phyloP scores from a whole-genome alignment of 352 stramenopile species.

The Globisporangium mamillatum region DNA sequence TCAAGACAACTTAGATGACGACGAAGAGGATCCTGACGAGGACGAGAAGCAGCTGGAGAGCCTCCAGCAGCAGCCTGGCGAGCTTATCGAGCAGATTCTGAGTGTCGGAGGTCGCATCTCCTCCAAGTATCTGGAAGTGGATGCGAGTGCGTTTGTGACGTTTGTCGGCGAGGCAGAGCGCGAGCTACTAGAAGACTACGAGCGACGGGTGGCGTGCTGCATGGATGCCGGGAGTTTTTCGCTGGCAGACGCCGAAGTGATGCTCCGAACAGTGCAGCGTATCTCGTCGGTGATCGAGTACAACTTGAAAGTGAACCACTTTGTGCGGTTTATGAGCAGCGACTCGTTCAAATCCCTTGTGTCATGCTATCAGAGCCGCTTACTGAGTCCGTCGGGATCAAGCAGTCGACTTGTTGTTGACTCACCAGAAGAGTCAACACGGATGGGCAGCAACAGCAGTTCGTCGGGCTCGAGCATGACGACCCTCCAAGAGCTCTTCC shows the following conservation, averaged over 20 bases:
- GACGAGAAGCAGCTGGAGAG: slow-evolving; percentile 7
- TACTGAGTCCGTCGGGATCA: slow-evolving; percentile 63
- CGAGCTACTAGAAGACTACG: slow-evolving; percentile 53
- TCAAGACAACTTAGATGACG: slow-evolving; percentile 24
- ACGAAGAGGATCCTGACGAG: slow-evolving; percentile 5
- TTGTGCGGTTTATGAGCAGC: slow-evolving; percentile 84
- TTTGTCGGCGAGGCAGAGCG: slow-evolving; percentile 71
- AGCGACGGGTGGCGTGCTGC: slow-evolving; percentile 52
- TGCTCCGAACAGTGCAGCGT: slow-evolving; percentile 52
- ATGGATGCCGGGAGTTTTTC: slow-evolving; percentile 68
- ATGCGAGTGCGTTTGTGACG: slow-evolving; percentile 54
- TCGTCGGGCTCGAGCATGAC: slow-evolving; percentile 80
- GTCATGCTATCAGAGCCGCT: slow-evolving; percentile 65
- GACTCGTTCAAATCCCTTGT: slow-evolving; percentile 79
- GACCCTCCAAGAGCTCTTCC: slow-evolving; percentile 82
- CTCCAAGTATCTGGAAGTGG: slow-evolving; percentile 55
- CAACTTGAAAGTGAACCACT: slow-evolving; percentile 83
- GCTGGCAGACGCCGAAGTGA: slow-evolving; percentile 53
- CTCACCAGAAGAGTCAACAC: slow-evolving; percentile 24
- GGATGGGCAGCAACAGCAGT: slow-evolving; percentile 24
- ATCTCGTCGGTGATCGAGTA: slow-evolving; percentile 66
- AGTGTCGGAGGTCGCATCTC: slow-evolving; percentile 48
- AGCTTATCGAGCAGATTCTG: slow-evolving; percentile 74
- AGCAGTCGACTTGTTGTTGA: slow-evolving; percentile 11
- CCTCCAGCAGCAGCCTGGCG: slow-evolving; percentile 29